Evolutionary conservation across 768 basidiomycete genomes (phyloP), one percentile per base, ranked within the genome.

Genomic region (Hysterangium stoloniferum): DNA sequence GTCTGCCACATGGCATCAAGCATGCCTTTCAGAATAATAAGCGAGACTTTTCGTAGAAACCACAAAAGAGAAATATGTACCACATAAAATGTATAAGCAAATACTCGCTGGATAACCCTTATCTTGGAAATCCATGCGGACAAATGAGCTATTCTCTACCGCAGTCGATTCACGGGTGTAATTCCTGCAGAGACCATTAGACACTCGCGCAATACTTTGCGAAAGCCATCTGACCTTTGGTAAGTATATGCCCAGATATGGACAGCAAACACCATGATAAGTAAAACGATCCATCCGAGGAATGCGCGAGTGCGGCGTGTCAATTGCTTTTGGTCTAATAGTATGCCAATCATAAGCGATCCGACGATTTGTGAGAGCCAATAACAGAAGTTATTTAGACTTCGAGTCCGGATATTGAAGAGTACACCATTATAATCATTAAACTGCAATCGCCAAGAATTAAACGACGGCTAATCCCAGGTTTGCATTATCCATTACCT

Each of bases 1-100:
- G 84, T 88, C 62, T 91, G 89, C 85, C 87, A 91, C 78, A 86
- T 82, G 1, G 87, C 72, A 55, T 91, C 89, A 53, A 88, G 71
- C 9, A 90, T 60, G 24, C 86, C 84, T 54, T 79, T 85, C 65
- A 81, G 77, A 55, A 86, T 76, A 88, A 40, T 37, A 5, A 42
- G 38, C 35, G 35, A 19, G 32, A 11, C 27, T 6, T 12, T 3
- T 8, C 13, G 34, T 4, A 29, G 13, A 24, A 42, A n/a, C 6
- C 15, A 38, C 42, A 42, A 49, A 31, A 32, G 22, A 48, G 25
- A 36, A 22, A 15, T 47, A 41, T 33, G 56, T 58, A 51, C 49
- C 49, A 28, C 49, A 51, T 5, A 51, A 27, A 42, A 51, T 51
- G 25, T 51, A 51, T 4, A 90, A 64, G 66, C 74, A 74, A 5